Evolutionary conservation across 2,329 filamentous ascomycete species (phyloP).

Genomic region (Arthrinium phaeospermum): DNA sequence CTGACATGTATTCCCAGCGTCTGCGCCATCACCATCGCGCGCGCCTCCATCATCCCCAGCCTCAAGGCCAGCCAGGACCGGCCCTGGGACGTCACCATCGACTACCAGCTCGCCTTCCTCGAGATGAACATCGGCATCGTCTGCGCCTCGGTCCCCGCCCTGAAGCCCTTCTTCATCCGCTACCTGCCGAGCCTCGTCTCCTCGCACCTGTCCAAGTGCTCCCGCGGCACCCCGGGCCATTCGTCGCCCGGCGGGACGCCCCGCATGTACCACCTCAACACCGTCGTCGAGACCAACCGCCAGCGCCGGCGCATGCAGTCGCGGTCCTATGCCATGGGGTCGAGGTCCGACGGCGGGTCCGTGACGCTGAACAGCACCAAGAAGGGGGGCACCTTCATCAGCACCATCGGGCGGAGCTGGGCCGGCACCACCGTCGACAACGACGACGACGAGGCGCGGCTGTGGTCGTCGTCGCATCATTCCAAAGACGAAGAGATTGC

Average conservation of each 20-base stretch:
- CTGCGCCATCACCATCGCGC: conserved; percentile 19
- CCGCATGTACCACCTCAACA: conserved; percentile 20
- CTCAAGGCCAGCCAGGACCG: conserved; percentile 19
- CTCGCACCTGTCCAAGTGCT: neutral
- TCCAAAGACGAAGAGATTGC: neutral
- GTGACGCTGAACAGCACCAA: conserved; percentile 7
- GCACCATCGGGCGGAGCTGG: neutral
- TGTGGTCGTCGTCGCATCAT: conserved; percentile 22
- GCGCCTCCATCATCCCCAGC: conserved; percentile 15
- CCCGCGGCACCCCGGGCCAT: too few species aligned
- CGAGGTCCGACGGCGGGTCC: conserved; percentile 23
- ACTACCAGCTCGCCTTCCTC: conserved; percentile 19
- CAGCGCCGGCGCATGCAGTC: conserved; percentile 26
- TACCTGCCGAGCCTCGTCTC: conserved; percentile 24
- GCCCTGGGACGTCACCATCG: conserved; percentile 21
- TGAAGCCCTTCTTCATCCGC: conserved; percentile 31
- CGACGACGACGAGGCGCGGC: conserved; percentile 22
- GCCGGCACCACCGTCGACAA: neutral
- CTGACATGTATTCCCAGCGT: neutral
- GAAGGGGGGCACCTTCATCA: neutral
- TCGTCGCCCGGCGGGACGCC: neutral
- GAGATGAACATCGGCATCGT: conserved; percentile 22
- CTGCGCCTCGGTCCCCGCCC: conserved; percentile 26
- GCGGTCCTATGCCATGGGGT: conserved; percentile 27
- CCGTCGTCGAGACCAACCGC: conserved; percentile 23